These are phyloP conservation scores for Torulaspora maleeae DNA, from an alignment of 805 yeast genomes.

Conservation along the genomic window DNA sequence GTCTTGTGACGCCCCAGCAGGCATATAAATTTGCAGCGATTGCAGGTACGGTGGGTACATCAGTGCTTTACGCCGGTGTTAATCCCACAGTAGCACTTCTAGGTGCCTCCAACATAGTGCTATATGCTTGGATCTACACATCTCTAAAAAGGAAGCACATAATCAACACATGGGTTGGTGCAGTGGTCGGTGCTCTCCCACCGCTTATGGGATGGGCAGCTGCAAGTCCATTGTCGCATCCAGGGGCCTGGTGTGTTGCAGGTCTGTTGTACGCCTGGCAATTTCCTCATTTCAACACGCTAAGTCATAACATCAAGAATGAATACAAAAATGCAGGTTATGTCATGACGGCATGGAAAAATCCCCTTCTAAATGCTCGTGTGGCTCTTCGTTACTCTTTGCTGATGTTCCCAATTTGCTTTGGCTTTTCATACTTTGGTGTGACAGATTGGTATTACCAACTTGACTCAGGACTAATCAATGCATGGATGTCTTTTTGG, in stretches of 20 bases:
- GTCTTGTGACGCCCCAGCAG: slow-evolving; percentile 65
- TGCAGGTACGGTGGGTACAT: slow-evolving; percentile 67
- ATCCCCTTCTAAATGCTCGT: slow-evolving; percentile 87
- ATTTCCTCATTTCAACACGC: slow-evolving; percentile 93
- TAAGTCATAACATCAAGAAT: slow-evolving; percentile 79
- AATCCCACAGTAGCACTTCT: slow-evolving; percentile 77
- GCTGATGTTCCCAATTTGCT: slow-evolving; percentile 91
- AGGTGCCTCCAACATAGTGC: slow-evolving; percentile 73
- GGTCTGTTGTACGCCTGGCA: slow-evolving; percentile 94
- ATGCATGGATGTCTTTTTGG: slow-evolving; percentile 79
- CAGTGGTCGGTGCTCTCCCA: slow-evolving; percentile 97
- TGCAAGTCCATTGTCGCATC: slow-evolving; percentile 69
- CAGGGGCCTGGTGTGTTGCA: slow-evolving; percentile 95
- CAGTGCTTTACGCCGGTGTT: slow-evolving; percentile 70
- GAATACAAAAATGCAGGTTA: slow-evolving; percentile 93
- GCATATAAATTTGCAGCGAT: slow-evolving; percentile 77
- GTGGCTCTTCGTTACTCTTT: slow-evolving; percentile 87
- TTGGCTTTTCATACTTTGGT: slow-evolving; percentile 70
- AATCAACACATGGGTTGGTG: slow-evolving; percentile 96
- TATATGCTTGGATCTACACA: slow-evolving; percentile 89
- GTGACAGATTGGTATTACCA: slow-evolving; percentile 80
- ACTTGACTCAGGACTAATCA: slow-evolving; percentile 74
- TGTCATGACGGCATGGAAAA: slow-evolving; percentile 93
- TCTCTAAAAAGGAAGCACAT: slow-evolving; percentile 81
- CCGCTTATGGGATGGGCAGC: slow-evolving; percentile 99